phyloP scores from a whole-genome alignment of 768 basidiomycete genomes.

The Pluteus cervinus region DNA sequence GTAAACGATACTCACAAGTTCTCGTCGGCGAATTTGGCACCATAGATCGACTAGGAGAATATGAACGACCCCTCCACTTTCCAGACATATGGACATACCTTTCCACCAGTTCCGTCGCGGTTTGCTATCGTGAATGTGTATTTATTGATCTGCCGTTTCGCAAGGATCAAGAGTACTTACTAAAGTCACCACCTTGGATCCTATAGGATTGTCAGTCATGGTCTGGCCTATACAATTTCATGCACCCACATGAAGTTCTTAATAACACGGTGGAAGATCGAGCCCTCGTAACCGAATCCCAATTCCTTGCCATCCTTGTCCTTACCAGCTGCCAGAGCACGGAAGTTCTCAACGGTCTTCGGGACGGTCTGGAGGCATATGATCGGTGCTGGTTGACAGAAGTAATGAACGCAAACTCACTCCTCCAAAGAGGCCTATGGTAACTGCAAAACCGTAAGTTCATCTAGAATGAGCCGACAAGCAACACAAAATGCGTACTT shows the following conservation, averaged over 20 bases:
- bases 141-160: conserved; percentile 7
- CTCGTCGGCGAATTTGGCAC: conserved; percentile 87
- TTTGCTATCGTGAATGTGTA: conserved; percentile 40
- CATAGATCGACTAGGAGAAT: conserved; percentile 72
- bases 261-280: conserved; percentile 95
- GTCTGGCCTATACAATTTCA: neutral
- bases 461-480: conserved; percentile 9
- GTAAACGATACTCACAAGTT: conserved; percentile 67
- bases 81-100: conserved; percentile 37
- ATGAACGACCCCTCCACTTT: neutral
- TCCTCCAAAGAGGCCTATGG: conserved; percentile 87
- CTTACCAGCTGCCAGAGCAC: conserved; percentile 81
- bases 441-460: conserved; percentile 38
- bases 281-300: conserved; percentile 91
- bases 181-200: conserved; percentile 99
- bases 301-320: conserved; percentile 72
- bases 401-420: conserved; percentile 31
- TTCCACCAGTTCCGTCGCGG: conserved; percentile 88
- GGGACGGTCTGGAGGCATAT: conserved; percentile 67
- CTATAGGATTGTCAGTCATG: conserved; percentile 28
- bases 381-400: neutral
- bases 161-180: conserved; percentile 37
- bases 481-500: conserved; percentile 35
- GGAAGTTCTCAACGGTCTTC: conserved; percentile 97
- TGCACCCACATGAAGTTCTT: conserved; percentile 78